Evolutionary conservation across 164 flowering plant genomes (phyloP).

Genomic region (Tetracentron sinense): DNA sequence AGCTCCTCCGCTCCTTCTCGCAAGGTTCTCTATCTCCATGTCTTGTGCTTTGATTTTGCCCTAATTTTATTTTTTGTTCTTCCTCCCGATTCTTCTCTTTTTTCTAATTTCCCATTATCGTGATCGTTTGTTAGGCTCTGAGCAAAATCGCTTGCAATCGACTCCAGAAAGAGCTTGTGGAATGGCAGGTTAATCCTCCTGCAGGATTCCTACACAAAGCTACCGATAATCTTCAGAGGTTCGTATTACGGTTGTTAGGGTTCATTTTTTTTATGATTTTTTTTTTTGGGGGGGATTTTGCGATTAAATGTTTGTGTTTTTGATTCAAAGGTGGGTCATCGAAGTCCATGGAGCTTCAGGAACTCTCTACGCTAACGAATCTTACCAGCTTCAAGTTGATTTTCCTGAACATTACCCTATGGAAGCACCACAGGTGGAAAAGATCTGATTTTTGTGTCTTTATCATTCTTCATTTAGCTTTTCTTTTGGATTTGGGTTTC

Average conservation of each 20-base stretch:
- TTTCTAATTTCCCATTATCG: not conserved
- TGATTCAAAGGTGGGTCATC: slow-evolving; percentile 21
- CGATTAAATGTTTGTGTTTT: no score
- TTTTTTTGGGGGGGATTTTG: no score
- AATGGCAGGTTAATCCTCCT: slow-evolving; percentile 94
- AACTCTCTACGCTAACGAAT: no score
- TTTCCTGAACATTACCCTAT: no score
- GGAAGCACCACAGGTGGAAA: no score
- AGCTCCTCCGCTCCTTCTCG: slow-evolving; percentile 26
- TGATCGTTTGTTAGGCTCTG: slow-evolving; percentile 35
- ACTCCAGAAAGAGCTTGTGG: slow-evolving; percentile 84
- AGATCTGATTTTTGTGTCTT: no score
- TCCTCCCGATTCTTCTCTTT: not conserved
- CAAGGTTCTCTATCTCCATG: slow-evolving; percentile 16
- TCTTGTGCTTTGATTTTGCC: not conserved
- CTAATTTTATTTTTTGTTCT: not conserved
- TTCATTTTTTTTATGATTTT: not conserved
- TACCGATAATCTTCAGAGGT: slow-evolving; percentile 93
- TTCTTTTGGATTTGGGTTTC: no score
- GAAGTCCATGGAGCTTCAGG: no score
- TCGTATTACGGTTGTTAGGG: not conserved
- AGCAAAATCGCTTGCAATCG: slow-evolving; percentile 86
- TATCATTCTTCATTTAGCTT: no score
- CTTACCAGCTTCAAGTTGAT: slow-evolving; percentile 30
- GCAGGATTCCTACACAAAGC: slow-evolving; percentile 74